Evolutionary conservation across 352 stramenopile genomes (phyloP).

Genomic region (Globisporangium alternatum): DNA sequence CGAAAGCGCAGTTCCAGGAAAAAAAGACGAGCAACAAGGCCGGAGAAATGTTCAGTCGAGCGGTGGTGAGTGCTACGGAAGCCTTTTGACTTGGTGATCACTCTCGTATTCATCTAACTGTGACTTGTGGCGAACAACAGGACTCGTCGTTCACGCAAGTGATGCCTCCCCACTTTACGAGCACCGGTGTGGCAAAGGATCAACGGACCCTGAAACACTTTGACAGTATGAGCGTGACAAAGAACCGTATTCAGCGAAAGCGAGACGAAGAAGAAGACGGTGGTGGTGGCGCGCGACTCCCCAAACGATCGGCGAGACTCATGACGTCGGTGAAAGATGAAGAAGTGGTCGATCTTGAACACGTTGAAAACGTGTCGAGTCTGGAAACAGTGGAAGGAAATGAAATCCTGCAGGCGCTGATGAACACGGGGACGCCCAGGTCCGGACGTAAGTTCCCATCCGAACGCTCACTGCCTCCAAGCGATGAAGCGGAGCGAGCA

Average conservation of each 20-base stretch:
- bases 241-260: slow-evolving; percentile 13
- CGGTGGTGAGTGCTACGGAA: slow-evolving; percentile 6
- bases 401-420: slow-evolving; percentile 50
- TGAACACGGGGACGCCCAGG: slow-evolving; percentile 40
- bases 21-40: background rate
- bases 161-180: background rate
- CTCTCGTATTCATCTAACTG: background rate
- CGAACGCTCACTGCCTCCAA: slow-evolving; percentile 37
- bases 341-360: slow-evolving; percentile 43
- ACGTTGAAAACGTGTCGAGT: slow-evolving; percentile 28
- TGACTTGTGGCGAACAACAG: background rate
- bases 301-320: slow-evolving; percentile 10
- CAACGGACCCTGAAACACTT: slow-evolving; percentile 16
- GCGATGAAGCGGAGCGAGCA: slow-evolving; percentile 50
- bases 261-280: slow-evolving; percentile 10
- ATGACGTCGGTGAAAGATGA: slow-evolving; percentile 23
- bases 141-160: slow-evolving; percentile 6
- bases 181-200: background rate
- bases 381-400: slow-evolving; percentile 69
- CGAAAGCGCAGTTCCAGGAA: background rate
- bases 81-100: no score
- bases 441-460: slow-evolving; percentile 45
- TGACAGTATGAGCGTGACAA: slow-evolving; percentile 18
- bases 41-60: slow-evolving; percentile 15
- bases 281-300: slow-evolving; percentile 15